phyloP scores from a whole-genome alignment of 1,284 basidiomycete genomes.

The Earliella scabrosa region DNA sequence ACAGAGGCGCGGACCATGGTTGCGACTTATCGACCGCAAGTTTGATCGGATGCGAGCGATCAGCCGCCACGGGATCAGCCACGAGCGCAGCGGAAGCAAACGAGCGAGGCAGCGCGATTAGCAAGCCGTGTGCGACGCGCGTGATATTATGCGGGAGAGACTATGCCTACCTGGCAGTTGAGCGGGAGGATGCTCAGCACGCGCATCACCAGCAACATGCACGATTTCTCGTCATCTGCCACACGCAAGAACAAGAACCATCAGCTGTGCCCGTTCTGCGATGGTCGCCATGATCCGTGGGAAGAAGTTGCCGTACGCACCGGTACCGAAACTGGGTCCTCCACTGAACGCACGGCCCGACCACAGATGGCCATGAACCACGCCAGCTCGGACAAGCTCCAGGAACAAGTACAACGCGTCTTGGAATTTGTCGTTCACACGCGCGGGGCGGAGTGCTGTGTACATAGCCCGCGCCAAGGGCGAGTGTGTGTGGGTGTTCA shows the following conservation, averaged over 20 bases:
- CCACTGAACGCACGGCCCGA: constrained; percentile 89
- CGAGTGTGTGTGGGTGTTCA: constrained; percentile 89
- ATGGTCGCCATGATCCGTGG: constrained; percentile 30
- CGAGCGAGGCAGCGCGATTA: background rate
- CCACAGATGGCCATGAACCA: constrained; percentile 94
- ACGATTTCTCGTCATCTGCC: constrained; percentile 86
- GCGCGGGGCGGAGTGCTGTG: constrained; percentile 74
- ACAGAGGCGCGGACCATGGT: constrained; percentile 94
- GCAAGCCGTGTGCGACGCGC: constrained; percentile 3
- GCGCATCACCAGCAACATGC: constrained; percentile 95
- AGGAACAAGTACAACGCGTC: constrained; percentile 93
- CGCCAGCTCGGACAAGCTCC: constrained; percentile 92
- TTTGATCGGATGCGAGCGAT: constrained; percentile 4
- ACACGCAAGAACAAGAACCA: constrained; percentile 2
- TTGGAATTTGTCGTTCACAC: constrained; percentile 98
- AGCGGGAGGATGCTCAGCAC: constrained; percentile 93
- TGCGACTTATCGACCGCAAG: constrained; percentile 55
- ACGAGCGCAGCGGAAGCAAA: constrained; percentile 2
- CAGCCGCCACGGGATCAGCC: constrained; percentile 17
- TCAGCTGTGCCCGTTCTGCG: constrained; percentile 15
- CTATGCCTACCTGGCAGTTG: constrained; percentile 78
- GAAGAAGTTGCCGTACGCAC: constrained; percentile 46
- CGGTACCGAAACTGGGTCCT: constrained; percentile 92
- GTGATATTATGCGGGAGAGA: constrained; percentile 1
- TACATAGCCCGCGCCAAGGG: constrained; percentile 91